A percentile compares a stretch with the other conserved stretches of the same genome.
phyloP scores from a whole-genome alignment of 1,284 basidiomycete genomes.

The Marasmius fiardii region DNA sequence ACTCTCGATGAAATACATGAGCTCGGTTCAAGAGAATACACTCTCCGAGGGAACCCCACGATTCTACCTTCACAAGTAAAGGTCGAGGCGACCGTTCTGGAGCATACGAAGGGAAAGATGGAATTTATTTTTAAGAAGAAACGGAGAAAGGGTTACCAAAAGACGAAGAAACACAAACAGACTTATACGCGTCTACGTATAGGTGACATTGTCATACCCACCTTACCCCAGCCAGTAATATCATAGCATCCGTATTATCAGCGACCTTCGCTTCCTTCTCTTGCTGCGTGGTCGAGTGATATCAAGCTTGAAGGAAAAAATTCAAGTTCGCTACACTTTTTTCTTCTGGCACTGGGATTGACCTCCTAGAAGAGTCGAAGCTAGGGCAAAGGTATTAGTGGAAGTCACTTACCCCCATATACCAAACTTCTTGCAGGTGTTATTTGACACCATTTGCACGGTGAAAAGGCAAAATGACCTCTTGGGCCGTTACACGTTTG shows the following conservation, averaged over 20 bases:
- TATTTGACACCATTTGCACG: too few relatives aligned
- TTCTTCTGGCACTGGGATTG: too few relatives aligned
- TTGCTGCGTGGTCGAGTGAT: too few relatives aligned
- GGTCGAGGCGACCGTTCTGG: constrained; percentile 87
- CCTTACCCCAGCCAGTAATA: constrained; percentile 11
- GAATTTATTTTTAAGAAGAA: constrained; percentile 95
- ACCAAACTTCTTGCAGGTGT: too few relatives aligned
- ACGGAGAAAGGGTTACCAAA: constrained; percentile 91
- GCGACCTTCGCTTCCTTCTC: neutral
- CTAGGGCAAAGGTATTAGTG: too few relatives aligned
- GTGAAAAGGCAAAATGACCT: too few relatives aligned
- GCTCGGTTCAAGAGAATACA: constrained; percentile 92
- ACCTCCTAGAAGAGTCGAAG: too few relatives aligned
- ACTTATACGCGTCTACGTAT: constrained; percentile 90
- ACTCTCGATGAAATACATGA: constrained; percentile 88
- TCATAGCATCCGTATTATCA: neutral
- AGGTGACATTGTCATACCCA: constrained; percentile 53
- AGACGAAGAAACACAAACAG: constrained; percentile 80
- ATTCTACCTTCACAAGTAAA: constrained; percentile 61
- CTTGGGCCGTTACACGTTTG: too few relatives aligned
- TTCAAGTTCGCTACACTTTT: too few relatives aligned
- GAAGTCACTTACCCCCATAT: too few relatives aligned
- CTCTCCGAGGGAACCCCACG: constrained; percentile 72
- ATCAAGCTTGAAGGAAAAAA: too few relatives aligned
- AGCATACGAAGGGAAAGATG: constrained; percentile 94